A percentile compares a stretch with the other conserved stretches of the same genome.
These are phyloP conservation scores for Picea mariana DNA, from an alignment of 83 land plant genomes.

Conservation along the genomic window DNA sequence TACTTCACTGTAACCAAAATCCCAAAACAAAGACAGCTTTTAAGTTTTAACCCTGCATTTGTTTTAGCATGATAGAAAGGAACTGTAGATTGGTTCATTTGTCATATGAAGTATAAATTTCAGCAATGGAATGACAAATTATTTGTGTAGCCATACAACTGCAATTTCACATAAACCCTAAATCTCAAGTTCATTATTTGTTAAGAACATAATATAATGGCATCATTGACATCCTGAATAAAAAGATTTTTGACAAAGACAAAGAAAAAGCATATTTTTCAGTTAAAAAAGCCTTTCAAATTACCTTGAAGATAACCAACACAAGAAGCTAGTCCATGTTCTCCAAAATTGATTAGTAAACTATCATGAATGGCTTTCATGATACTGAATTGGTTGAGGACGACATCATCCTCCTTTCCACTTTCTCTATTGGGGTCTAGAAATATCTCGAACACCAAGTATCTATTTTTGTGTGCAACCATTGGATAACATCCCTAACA, in stretches of 20 bases:
- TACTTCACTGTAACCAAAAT: conserved; percentile 65
- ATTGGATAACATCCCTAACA: conserved; percentile 19
- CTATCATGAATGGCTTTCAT: conserved; percentile 71
- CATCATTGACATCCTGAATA: background rate
- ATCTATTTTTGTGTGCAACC: conserved; percentile 70
- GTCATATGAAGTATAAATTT: background rate
- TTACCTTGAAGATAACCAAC: conserved; percentile 66
- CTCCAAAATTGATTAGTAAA: conserved; percentile 76
- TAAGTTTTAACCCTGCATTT: background rate
- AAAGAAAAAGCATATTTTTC: background rate
- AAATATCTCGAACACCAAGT: conserved; percentile 75
- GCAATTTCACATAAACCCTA: background rate
- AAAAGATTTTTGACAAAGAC: background rate
- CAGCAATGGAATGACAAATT: background rate
- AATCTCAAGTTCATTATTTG: background rate
- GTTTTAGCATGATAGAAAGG: background rate
- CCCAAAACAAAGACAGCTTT: background rate
- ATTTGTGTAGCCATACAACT: background rate
- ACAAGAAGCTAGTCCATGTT: conserved; percentile 71
- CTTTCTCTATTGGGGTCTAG: conserved; percentile 42
- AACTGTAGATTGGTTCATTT: background rate
- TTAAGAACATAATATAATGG: background rate
- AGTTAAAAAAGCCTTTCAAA: background rate
- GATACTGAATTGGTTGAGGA: conserved; percentile 35
- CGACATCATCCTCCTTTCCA: conserved; percentile 33